Evolutionary conservation across 805 yeast species (phyloP), one percentile per base, ranked within the genome.

Genomic region (Jamesozyma rosinii): DNA sequence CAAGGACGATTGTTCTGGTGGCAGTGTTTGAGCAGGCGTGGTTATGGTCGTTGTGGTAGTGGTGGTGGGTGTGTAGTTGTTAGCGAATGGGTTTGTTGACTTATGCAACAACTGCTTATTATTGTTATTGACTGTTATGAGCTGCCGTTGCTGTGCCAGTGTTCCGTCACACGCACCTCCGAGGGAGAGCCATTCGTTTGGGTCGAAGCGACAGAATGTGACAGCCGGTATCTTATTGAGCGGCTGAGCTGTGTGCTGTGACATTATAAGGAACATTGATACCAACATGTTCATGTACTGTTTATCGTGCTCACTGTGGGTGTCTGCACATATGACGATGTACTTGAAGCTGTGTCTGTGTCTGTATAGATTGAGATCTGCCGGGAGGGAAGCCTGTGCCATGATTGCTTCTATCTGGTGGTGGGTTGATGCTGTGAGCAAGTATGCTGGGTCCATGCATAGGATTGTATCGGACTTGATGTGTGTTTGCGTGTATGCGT

Each of bases 351-450:
- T 6, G 20, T 35, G 10, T n/a, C 37, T 19, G 4, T 14, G 3
- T 35, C 14, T 26, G 21, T 15, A 35, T 6, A 19, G 20, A 15
- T 17, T 17, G 3, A 35, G 11, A 9, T 35, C 37, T 6, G 19
- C 11, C 9, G 44, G 68, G 64, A 22, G 14, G 24, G 22, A 29
- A 20, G 9, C 14, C n/a, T 13, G 18, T 19, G 2, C 6, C 22
- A 17, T 14, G 35, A 9, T 21, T 17, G 17, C 21, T 22, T 31
- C 13, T 14, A 22, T 13, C 30, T 37, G 21, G 3, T 6, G 22
- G n/a, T 33, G 21, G 21, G 19, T 40, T 40, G 21, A 33, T 13
- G 36, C 15, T 9, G 15, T 15, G 5, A 15, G 14, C 20, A 19
- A 4, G 21, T 18, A 8, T 4, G 19, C 21, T 6, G 37, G 37